Conservation (phyloP, 2,329 filamentous ascomycete species). For the Acarospora socialis region DNA sequence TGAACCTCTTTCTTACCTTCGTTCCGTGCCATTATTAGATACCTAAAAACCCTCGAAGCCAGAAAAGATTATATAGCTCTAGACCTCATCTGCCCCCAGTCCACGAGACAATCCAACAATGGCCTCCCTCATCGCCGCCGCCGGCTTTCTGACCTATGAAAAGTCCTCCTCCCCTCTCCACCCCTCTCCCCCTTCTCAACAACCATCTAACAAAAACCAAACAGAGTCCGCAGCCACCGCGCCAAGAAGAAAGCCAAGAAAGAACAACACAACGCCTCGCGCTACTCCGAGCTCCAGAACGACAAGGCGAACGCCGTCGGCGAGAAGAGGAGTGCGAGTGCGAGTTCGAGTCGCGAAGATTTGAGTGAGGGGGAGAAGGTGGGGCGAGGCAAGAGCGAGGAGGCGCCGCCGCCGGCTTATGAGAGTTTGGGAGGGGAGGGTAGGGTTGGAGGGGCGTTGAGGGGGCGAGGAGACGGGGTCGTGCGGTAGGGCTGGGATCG, state of each 20-base stretch:
- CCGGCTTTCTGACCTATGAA: slow-evolving; percentile 5
- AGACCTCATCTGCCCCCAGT: too few species aligned
- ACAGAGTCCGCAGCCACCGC: slow-evolving; percentile 1
- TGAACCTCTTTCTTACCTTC: too few species aligned
- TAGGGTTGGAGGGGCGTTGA: background rate
- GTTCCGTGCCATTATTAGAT: too few species aligned
- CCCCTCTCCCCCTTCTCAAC: background rate
- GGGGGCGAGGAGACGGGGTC: slow-evolving; percentile 1
- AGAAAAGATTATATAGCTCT: too few species aligned
- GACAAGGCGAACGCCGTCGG: slow-evolving; percentile 8
- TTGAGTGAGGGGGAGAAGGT: background rate
- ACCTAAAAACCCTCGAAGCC: too few species aligned
- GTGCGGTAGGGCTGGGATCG: background rate
- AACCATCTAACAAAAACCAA: background rate
- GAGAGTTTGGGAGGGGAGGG: too few species aligned
- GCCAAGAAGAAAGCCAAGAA: slow-evolving; percentile 1
- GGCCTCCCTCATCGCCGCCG: slow-evolving; percentile 8
- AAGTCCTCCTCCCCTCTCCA: slow-evolving; percentile 1
- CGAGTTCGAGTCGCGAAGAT: background rate
- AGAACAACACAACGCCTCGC: slow-evolving; percentile 1
- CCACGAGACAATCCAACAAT: too few species aligned
- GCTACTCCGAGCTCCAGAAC: slow-evolving; percentile 9
- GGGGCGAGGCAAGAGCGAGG: too few species aligned
- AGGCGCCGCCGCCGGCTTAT: too few species aligned
- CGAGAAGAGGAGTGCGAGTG: background rate